phyloP scores from a whole-genome alignment of 2,329 filamentous ascomycete species.

The Drechslerella stenobrocha region DNA sequence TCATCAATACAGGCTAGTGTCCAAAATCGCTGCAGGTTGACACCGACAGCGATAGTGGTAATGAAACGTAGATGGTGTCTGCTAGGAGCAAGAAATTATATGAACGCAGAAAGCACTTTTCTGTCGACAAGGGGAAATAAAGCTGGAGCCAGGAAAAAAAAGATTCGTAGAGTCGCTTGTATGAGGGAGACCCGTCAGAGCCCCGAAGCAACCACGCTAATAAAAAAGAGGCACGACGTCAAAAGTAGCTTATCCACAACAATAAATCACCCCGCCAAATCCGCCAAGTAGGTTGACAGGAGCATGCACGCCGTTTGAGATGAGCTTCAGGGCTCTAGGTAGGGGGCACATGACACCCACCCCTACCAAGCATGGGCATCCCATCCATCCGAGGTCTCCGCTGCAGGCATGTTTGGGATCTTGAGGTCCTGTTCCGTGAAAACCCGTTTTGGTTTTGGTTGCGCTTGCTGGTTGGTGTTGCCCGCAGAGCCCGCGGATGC shows the following conservation, averaged over 20 bases:
- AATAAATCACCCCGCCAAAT: too few species aligned
- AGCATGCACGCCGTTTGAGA: too few species aligned
- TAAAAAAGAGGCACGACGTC: not conserved
- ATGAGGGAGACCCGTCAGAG: not conserved
- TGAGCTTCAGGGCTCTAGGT: not conserved
- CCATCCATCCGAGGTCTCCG: slow-evolving; percentile 30
- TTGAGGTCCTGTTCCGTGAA: slow-evolving; percentile 33
- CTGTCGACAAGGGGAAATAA: not conserved
- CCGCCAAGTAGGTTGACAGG: too few species aligned
- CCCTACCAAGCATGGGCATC: slow-evolving; percentile 43
- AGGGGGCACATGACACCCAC: not conserved
- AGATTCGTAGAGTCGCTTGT: not conserved
- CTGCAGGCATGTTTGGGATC: slow-evolving; percentile 32
- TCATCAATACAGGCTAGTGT: too few species aligned
- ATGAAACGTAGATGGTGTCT: not conserved
- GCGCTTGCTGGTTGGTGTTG: slow-evolving; percentile 7
- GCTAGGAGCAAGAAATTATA: not conserved
- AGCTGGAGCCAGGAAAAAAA: not conserved
- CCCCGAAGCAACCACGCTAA: too few species aligned
- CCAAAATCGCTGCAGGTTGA: too few species aligned
- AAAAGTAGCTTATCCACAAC: not conserved
- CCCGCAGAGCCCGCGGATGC: not conserved
- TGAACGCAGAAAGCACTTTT: slow-evolving; percentile 1
- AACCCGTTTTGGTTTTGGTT: slow-evolving; percentile 19
- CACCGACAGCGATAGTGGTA: too few species aligned